These are phyloP conservation scores for Cicer cuneatum DNA, from an alignment of 306 rosid genomes.

Conservation along the genomic window DNA sequence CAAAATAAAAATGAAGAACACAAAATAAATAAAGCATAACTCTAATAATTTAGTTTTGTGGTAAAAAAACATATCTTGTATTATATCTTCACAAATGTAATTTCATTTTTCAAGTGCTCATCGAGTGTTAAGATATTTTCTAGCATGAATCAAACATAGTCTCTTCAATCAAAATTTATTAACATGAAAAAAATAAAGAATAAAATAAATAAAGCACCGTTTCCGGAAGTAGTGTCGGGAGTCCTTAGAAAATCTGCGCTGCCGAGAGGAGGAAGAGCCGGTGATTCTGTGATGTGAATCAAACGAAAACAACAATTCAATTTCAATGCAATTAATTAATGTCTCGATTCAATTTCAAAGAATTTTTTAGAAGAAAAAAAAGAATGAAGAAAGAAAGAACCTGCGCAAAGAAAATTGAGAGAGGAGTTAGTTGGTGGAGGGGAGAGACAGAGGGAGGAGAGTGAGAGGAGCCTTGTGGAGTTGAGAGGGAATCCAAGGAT, in stretches of 20 bases:
- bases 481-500: conserved; percentile 76
- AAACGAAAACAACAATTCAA: conserved; percentile 4
- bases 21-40: no score
- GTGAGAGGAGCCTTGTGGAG: conserved; percentile 59
- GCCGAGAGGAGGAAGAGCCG: conserved; percentile 60
- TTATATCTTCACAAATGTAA: no score
- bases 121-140: no score
- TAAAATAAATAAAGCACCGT: background rate
- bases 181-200: no score
- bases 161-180: no score
- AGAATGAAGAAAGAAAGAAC: conserved; percentile 40
- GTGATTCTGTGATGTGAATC: conserved; percentile 42
- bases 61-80: no score
- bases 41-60: no score
- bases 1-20: background rate
- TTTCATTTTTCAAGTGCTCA: no score
- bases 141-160: no score
- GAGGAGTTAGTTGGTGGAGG: conserved; percentile 10
- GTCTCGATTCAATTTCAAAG: background rate
- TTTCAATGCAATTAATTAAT: background rate
- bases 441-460: conserved; percentile 60
- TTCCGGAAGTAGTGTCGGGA: conserved; percentile 36
- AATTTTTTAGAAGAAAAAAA: background rate
- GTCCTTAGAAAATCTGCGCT: conserved; percentile 44
- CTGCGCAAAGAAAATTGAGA: conserved; percentile 57